A percentile compares a stretch with the other conserved stretches of the same genome.
Evolutionary conservation across 805 yeast species (phyloP).

Genomic region (Yarrowia phangngaensis): DNA sequence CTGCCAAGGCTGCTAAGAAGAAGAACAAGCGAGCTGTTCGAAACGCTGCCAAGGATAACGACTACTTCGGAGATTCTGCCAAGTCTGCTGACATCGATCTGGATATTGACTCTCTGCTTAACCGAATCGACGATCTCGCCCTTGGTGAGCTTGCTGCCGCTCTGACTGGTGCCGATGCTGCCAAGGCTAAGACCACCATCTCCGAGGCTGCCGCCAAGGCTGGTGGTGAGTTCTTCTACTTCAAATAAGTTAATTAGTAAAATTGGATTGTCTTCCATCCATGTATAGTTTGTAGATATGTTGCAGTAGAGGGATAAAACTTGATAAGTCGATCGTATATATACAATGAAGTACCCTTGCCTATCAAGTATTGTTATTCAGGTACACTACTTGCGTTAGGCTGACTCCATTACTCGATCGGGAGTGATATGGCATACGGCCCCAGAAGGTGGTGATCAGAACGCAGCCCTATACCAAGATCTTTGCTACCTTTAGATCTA

Average conservation of each 20-base stretch:
- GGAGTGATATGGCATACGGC: no score
- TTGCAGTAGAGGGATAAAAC: no score
- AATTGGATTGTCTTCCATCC: no score
- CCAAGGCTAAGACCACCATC: conserved; percentile 57
- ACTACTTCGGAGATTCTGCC: conserved; percentile 69
- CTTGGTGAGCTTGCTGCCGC: conserved; percentile 70
- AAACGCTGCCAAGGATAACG: conserved; percentile 73
- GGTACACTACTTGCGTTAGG: no score
- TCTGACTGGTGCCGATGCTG: conserved; percentile 53
- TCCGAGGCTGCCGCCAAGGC: conserved; percentile 53
- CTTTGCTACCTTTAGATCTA: no score
- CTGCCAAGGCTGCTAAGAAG: conserved; percentile 85
- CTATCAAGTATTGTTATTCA: no score
- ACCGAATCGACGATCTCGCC: conserved; percentile 72
- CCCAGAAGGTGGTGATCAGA: no score
- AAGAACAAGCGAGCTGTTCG: conserved; percentile 90
- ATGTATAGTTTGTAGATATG: no score
- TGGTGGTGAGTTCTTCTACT: conserved; percentile 27
- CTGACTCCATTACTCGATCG: no score
- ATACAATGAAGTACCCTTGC: no score
- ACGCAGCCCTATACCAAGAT: no score
- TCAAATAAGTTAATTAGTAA: background rate
- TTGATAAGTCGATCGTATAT: no score
- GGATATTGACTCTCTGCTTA: conserved; percentile 76
- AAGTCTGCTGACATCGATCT: conserved; percentile 57